A percentile compares a stretch with the other conserved stretches of the same genome.
phyloP scores from a whole-genome alignment of 768 basidiomycete species.

The Naematelia aurantialba region DNA sequence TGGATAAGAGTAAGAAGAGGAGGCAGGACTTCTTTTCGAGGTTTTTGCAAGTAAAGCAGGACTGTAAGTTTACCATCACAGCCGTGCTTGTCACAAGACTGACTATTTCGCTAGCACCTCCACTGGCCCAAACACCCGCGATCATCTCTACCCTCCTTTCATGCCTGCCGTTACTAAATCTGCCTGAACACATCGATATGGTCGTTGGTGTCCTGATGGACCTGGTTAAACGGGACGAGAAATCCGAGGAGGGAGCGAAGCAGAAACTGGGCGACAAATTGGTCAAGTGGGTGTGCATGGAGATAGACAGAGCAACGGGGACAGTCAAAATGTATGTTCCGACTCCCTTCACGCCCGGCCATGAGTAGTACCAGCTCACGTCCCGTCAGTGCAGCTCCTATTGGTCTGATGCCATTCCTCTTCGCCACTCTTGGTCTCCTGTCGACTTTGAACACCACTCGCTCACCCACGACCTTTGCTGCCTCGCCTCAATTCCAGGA shows the following conservation, averaged over 20 bases:
- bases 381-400: slow-evolving; percentile 30
- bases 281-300: slow-evolving; percentile 69
- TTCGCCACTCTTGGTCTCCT: slow-evolving; percentile 26
- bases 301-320: slow-evolving; percentile 62
- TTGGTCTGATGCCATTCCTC: slow-evolving; percentile 32
- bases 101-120: slow-evolving; percentile 28
- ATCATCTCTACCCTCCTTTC: slow-evolving; percentile 24
- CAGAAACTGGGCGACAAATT: slow-evolving; percentile 64
- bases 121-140: slow-evolving; percentile 25
- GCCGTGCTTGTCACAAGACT: slow-evolving; percentile 1
- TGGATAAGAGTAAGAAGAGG: slow-evolving; percentile 33
- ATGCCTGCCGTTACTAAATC: slow-evolving; percentile 22
- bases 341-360: background rate
- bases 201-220: slow-evolving; percentile 32
- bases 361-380: slow-evolving; percentile 2
- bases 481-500: slow-evolving; percentile 28
- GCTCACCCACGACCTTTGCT: slow-evolving; percentile 20
- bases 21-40: slow-evolving; percentile 28
- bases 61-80: slow-evolving; percentile 22
- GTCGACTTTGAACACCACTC: slow-evolving; percentile 20
- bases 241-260: slow-evolving; percentile 51
- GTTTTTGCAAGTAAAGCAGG: slow-evolving; percentile 29
- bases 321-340: slow-evolving; percentile 59
- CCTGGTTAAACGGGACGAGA: slow-evolving; percentile 37
- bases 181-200: slow-evolving; percentile 31